phyloP scores from a whole-genome alignment of 1,284 basidiomycete species.

The Trichosporon faecale region DNA sequence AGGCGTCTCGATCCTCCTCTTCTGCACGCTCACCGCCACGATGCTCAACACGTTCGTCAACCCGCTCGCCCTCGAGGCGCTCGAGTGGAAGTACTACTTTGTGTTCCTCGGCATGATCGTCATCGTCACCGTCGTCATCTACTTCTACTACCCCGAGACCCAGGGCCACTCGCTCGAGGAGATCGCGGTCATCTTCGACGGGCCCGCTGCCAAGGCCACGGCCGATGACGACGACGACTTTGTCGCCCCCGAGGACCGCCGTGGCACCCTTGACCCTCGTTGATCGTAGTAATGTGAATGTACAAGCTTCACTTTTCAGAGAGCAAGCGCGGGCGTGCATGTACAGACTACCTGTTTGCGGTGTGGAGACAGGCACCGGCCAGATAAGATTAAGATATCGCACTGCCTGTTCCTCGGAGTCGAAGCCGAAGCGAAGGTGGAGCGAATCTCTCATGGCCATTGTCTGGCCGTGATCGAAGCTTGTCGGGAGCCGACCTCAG shows the following conservation, averaged over 20 bases:
- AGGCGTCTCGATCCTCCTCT: conserved; percentile 15
- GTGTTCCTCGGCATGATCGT: conserved; percentile 34
- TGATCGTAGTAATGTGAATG: not conserved
- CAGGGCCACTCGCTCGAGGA: conserved; percentile 32
- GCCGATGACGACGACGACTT: not conserved
- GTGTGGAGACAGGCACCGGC: too few relatives aligned
- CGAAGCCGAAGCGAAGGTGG: too few relatives aligned
- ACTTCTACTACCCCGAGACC: conserved; percentile 32
- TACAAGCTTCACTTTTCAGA: too few relatives aligned
- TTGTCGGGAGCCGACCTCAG: too few relatives aligned
- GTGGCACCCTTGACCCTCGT: not conserved
- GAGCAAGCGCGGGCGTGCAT: too few relatives aligned
- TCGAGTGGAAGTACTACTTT: conserved; percentile 39
- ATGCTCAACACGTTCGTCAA: conserved; percentile 29
- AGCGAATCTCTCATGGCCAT: too few relatives aligned
- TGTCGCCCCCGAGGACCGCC: not conserved
- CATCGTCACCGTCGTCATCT: conserved; percentile 20
- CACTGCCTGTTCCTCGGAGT: too few relatives aligned
- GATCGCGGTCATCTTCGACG: conserved; percentile 30
- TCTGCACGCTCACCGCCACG: not conserved
- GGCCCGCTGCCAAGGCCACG: conserved; percentile 5
- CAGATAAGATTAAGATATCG: too few relatives aligned
- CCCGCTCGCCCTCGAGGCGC: conserved; percentile 28
- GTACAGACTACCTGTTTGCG: too few relatives aligned
- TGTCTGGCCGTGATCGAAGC: too few relatives aligned